A percentile compares a stretch with the other conserved stretches of the same genome.
Conservation (phyloP, 2,329 filamentous ascomycete species). For the Phoma sp. region DNA sequence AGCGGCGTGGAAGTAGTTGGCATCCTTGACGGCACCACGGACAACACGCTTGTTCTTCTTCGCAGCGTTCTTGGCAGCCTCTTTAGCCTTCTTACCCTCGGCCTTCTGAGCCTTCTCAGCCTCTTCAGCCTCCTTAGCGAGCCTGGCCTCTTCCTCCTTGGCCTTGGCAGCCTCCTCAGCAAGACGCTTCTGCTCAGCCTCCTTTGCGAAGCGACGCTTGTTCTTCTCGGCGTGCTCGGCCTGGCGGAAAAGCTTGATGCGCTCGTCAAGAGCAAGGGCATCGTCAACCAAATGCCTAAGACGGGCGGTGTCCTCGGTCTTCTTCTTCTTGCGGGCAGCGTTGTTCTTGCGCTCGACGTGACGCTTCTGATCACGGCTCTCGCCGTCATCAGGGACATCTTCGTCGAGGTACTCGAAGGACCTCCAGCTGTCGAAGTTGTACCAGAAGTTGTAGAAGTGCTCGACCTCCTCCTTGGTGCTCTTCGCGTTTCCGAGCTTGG, state of each 20-base stretch:
- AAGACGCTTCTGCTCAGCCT: slow-evolving; percentile 86
- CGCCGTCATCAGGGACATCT: slow-evolving; percentile 97
- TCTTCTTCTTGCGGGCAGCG: slow-evolving; percentile 98
- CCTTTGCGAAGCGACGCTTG: slow-evolving; percentile 88
- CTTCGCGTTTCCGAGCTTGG: slow-evolving; percentile 81
- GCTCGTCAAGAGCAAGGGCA: slow-evolving; percentile 81
- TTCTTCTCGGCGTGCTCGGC: slow-evolving; percentile 93
- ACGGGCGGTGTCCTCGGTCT: slow-evolving; percentile 94
- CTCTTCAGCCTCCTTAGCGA: slow-evolving; percentile 82
- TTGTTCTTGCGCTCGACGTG: slow-evolving; percentile 98
- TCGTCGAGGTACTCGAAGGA: slow-evolving; percentile 98
- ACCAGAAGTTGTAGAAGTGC: slow-evolving; percentile 99
- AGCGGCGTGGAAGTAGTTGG: slow-evolving; percentile 84
- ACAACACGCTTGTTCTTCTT: slow-evolving; percentile 99
- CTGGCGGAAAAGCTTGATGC: slow-evolving; percentile 96
- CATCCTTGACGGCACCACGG: slow-evolving; percentile 92
- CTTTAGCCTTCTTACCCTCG: slow-evolving; percentile 92
- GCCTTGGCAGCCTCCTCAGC: slow-evolving; percentile 83
- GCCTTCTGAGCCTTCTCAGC: slow-evolving; percentile 84
- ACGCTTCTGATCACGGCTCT: slow-evolving; percentile 98
- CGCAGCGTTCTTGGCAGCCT: slow-evolving; percentile 96
- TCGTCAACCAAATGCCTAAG: slow-evolving; percentile 91
- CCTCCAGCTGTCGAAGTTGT: slow-evolving; percentile 98
- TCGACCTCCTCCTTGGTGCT: slow-evolving; percentile 89
- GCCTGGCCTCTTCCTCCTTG: slow-evolving; percentile 82